phyloP scores from a whole-genome alignment of 371 early-diverging fungal genomes.

The Choanephora cucurbitarum region DNA sequence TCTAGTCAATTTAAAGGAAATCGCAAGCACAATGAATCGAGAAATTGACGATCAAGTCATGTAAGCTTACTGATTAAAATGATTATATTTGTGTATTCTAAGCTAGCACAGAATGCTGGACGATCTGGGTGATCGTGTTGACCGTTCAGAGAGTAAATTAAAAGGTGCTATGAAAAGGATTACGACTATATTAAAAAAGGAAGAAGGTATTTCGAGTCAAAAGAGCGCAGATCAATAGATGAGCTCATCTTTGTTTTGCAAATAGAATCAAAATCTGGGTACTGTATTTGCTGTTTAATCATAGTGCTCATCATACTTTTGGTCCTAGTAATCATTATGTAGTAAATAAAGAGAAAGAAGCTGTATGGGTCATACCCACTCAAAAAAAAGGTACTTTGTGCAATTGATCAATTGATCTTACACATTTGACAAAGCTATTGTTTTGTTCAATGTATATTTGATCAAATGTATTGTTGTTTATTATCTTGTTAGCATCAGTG shows the following conservation, averaged over 20 bases:
- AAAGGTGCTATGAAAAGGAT: slow-evolving; percentile 60
- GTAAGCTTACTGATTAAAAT: slow-evolving; percentile 29
- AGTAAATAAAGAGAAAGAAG: too few species aligned
- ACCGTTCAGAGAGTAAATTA: slow-evolving; percentile 51
- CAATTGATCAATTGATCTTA: too few species aligned
- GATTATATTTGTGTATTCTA: neutral
- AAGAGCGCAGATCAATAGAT: too few species aligned
- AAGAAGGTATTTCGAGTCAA: slow-evolving; percentile 53
- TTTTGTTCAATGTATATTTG: too few species aligned
- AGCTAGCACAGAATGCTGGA: slow-evolving; percentile 47
- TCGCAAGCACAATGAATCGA: slow-evolving; percentile 62
- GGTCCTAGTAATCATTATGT: slow-evolving; percentile 54
- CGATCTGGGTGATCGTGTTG: slow-evolving; percentile 63
- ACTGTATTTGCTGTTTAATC: slow-evolving; percentile 64
- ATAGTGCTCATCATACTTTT: slow-evolving; percentile 59
- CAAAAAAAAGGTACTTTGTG: too few species aligned
- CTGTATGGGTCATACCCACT: too few species aligned
- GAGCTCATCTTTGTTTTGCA: neutral
- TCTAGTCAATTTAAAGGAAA: slow-evolving; percentile 60
- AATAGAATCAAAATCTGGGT: slow-evolving; percentile 59
- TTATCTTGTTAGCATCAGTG: too few species aligned
- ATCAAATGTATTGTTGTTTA: too few species aligned
- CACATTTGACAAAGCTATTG: too few species aligned
- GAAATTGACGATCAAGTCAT: slow-evolving; percentile 64
- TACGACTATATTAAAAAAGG: slow-evolving; percentile 54